These are phyloP conservation scores for Colletotrichum destructivum DNA, from an alignment of 2,329 filamentous ascomycete species.

Conservation along the genomic window DNA sequence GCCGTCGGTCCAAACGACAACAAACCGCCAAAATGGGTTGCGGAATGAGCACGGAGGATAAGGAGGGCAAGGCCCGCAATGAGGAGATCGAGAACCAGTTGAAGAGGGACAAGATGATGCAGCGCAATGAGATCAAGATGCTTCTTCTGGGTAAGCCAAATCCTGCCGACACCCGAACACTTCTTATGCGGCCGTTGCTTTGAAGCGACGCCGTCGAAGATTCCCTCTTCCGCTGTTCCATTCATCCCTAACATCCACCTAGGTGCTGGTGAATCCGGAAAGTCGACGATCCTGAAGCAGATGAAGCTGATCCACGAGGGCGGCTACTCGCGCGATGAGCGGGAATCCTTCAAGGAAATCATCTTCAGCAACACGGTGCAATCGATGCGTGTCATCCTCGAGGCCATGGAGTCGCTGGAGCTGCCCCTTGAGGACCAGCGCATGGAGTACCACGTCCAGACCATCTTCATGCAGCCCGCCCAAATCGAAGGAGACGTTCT, in stretches of 20 bases:
- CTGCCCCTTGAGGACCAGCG: constrained; percentile 91
- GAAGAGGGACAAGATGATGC: constrained; percentile 98
- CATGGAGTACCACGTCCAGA: constrained; percentile 97
- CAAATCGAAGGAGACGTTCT: constrained; percentile 97
- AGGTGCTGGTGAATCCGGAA: constrained; percentile 98
- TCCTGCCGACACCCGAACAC: neutral
- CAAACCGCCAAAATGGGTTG: constrained; percentile 89
- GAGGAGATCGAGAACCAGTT: constrained; percentile 99
- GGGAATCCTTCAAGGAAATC: constrained; percentile 79
- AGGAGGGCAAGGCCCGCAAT: constrained; percentile 99
- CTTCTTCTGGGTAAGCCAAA: constrained; percentile 84
- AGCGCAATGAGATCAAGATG: constrained; percentile 99
- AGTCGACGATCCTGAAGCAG: constrained; percentile 95
- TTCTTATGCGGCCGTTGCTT: neutral
- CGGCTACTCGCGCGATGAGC: constrained; percentile 93
- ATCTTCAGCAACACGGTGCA: constrained; percentile 81
- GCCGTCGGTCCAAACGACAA: constrained; percentile 34
- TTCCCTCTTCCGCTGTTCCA: neutral
- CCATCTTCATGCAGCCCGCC: constrained; percentile 97
- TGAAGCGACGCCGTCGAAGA: neutral
- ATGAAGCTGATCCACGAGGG: constrained; percentile 99
- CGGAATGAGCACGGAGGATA: constrained; percentile 99
- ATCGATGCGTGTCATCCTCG: constrained; percentile 78
- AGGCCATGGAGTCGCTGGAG: constrained; percentile 79
- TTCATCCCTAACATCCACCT: constrained; percentile 44